A percentile compares a stretch with the other conserved stretches of the same genome.
These are phyloP conservation scores for Emmonsiellopsis sp. DNA, from an alignment of 2,329 filamentous ascomycete species.

Conservation along the genomic window DNA sequence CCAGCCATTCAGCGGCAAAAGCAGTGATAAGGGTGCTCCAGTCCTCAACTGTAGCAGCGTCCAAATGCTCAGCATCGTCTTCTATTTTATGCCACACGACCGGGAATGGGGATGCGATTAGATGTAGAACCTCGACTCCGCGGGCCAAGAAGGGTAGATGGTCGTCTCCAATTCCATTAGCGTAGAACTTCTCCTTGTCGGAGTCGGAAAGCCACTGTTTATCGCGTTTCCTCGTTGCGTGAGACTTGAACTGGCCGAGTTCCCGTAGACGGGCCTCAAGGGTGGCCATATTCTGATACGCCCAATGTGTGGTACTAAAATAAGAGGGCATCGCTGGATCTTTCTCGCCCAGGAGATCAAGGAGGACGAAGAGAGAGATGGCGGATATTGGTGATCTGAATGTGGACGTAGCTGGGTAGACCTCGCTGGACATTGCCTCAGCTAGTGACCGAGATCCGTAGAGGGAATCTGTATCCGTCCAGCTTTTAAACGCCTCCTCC, in stretches of 20 bases:
- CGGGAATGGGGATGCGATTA: slow-evolving; percentile 55
- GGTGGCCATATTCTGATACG: slow-evolving; percentile 65
- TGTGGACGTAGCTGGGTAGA: slow-evolving; percentile 61
- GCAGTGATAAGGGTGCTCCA: slow-evolving; percentile 78
- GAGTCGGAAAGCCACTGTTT: slow-evolving; percentile 57
- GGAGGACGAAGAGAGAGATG: slow-evolving; percentile 81
- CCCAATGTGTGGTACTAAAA: slow-evolving; percentile 87
- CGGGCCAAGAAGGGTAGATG: slow-evolving; percentile 82
- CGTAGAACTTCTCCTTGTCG: slow-evolving; percentile 45
- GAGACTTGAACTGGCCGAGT: slow-evolving; percentile 57
- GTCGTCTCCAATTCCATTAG: slow-evolving; percentile 62
- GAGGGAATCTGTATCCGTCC: slow-evolving; percentile 73
- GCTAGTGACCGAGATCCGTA: slow-evolving; percentile 83
- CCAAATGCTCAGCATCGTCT: slow-evolving; percentile 77
- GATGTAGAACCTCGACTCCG: slow-evolving; percentile 79
- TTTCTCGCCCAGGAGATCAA: slow-evolving; percentile 71
- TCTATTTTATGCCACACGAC: slow-evolving; percentile 74
- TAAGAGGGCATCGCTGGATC: slow-evolving; percentile 70
- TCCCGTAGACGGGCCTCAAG: slow-evolving; percentile 66
- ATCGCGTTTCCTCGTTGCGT: slow-evolving; percentile 33
- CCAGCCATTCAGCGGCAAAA: slow-evolving; percentile 89
- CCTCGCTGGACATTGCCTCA: slow-evolving; percentile 63
- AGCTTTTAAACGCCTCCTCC: slow-evolving; percentile 79
- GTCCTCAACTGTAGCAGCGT: slow-evolving; percentile 69
- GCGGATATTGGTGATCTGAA: slow-evolving; percentile 66